phyloP scores from a whole-genome alignment of 2,329 filamentous ascomycete species.

The Sarocladiaceae sp. region DNA sequence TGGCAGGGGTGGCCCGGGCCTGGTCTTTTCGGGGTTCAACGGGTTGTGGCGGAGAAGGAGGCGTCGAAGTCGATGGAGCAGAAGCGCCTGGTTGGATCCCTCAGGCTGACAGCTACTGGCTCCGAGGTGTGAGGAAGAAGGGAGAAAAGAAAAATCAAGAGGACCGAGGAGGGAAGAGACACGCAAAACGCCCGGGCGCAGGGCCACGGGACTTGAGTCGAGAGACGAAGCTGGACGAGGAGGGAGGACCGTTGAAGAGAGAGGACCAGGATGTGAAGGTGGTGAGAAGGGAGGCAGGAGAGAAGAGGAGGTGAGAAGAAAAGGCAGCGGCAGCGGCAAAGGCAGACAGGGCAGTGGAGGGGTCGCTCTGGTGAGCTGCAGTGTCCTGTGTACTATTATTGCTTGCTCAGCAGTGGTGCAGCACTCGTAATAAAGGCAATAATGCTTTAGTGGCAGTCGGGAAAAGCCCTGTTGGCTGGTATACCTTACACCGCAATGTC shows the following conservation, averaged over 20 bases:
- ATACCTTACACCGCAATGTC: too few relatives aligned
- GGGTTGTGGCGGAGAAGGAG: neutral
- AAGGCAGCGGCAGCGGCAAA: neutral
- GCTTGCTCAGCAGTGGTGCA: too few relatives aligned
- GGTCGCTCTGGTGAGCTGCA: too few relatives aligned
- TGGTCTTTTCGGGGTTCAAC: neutral
- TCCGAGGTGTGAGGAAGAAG: neutral
- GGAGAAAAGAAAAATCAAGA: conserved; percentile 3
- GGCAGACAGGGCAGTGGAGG: conserved; percentile 1
- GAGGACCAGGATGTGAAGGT: conserved; percentile 8
- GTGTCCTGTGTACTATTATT: too few relatives aligned
- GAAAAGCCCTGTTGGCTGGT: too few relatives aligned
- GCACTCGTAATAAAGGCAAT: too few relatives aligned
- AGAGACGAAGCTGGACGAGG: neutral
- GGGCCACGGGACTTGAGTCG: neutral
- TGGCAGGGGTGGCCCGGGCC: neutral
- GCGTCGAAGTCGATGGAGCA: neutral
- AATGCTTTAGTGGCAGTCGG: too few relatives aligned
- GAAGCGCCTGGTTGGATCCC: too few relatives aligned
- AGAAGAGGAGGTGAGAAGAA: conserved; percentile 14
- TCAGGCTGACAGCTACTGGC: too few relatives aligned
- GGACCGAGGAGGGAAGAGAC: neutral
- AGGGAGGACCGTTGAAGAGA: neutral
- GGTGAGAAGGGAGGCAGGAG: conserved; percentile 12
- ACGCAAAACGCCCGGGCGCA: conserved; percentile 9